Base-by-base conservation (phyloP, 345 rosid genomes). In the Aegle marmelos region DNA sequence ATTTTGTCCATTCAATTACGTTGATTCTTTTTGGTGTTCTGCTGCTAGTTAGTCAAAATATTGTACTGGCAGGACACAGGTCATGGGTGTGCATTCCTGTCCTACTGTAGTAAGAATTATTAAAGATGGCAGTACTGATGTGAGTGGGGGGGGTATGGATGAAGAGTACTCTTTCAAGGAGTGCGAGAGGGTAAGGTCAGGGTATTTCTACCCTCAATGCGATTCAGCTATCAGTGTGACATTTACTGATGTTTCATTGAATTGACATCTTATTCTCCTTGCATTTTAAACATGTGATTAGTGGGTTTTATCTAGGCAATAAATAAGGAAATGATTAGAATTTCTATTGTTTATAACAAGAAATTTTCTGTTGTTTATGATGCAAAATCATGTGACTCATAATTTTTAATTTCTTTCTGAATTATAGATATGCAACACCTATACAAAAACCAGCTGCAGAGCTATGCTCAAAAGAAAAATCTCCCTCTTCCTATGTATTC, bases 361-460 rank as follows among this genome's bases (percentile, higher is more conserved):
- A 33, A 36, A 36, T 36, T 14, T n/a, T 22, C 27, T 39, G 10
- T 11, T 63, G 62, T 57, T 66, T 9, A 7, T 75, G 59, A 45
- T 45, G 50, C 11, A 17, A 45, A 19, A 5, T 27, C 16, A 11
- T 68, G 14, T 9, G 59, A 65, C 54, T 74, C 27, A 37, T 54
- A 28, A 13, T 34, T 36, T 34, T 72, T 68, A 33, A 36, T 78
- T 61, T 68, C 3, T 68, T 65, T 27, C 64, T 58, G 50, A 61
- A 25, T 68, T 78, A 39, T 13, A 87, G 92, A 65, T 57, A 24
- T 39, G 53, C 76, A 74, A 8, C 82, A 79, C 39, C 58, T 77
- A 70, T 88, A 75, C 87, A 92, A 92, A 80, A 85, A 59, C 41
- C 84, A 80, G 34, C 58, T 93, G 73, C 93, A 88, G n/a, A 67